These are phyloP conservation scores for Diaporthe aspalathi DNA, from an alignment of 2,329 filamentous ascomycete genomes.

Conservation along the genomic window DNA sequence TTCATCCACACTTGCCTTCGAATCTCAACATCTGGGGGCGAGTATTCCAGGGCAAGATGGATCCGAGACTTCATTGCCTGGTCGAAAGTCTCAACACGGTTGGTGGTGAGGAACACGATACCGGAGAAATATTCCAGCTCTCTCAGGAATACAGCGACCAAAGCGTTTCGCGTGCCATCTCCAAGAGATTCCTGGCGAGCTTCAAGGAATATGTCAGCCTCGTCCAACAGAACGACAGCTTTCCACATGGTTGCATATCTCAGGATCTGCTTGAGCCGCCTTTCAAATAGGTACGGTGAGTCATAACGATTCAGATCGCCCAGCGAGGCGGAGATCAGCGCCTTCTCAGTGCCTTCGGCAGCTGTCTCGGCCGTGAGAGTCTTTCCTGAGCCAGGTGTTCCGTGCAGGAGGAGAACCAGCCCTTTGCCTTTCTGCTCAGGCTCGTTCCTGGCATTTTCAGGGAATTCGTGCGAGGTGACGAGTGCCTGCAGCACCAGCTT, in stretches of 20 bases:
- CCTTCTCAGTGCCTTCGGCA: background rate
- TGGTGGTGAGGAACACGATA: slow-evolving; percentile 11
- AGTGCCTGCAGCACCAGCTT: background rate
- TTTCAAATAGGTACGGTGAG: background rate
- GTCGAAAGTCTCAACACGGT: slow-evolving; percentile 4
- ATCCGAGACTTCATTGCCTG: background rate
- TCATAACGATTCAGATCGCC: background rate
- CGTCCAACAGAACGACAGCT: slow-evolving; percentile 9
- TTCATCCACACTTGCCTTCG: background rate
- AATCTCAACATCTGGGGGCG: background rate
- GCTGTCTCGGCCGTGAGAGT: slow-evolving; percentile 7
- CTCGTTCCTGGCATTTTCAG: background rate
- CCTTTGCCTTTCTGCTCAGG: slow-evolving; percentile 19
- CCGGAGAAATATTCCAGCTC: slow-evolving; percentile 6
- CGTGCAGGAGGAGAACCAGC: background rate
- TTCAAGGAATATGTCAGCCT: background rate
- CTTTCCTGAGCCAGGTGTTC: slow-evolving; percentile 1
- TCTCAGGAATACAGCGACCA: background rate
- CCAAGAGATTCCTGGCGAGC: background rate
- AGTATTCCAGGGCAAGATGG: slow-evolving; percentile 1
- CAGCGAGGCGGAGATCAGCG: background rate
- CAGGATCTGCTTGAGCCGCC: background rate
- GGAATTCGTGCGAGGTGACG: background rate
- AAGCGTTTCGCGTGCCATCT: background rate
- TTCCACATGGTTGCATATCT: slow-evolving; percentile 11